Percentiles rank a stretch among this genome's conserved stretches.
Evolutionary conservation across 495 filamentous ascomycete genomes (phyloP).

Genomic region (Aspergillus hancockii): DNA sequence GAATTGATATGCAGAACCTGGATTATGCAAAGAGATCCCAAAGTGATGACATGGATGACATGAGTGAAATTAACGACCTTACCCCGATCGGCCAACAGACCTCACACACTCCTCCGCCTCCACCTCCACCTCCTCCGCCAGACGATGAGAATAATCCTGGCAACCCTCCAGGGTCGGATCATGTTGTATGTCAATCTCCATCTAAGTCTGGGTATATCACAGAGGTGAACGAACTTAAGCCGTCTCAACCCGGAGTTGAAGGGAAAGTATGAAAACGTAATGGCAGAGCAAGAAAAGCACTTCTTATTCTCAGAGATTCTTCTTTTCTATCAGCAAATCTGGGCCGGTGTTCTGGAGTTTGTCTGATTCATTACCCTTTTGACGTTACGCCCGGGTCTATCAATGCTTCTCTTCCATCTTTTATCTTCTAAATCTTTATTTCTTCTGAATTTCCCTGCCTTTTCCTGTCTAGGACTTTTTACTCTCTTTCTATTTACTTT

Average conservation of each 20-base stretch:
- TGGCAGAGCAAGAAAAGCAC: not conserved
- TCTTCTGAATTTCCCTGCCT: slow-evolving; percentile 9
- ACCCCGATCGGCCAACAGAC: slow-evolving; percentile 18
- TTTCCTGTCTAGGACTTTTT: slow-evolving; percentile 6
- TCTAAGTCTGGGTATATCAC: slow-evolving; percentile 7
- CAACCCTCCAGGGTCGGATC: not conserved
- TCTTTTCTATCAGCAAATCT: slow-evolving; percentile 6
- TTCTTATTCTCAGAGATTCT: not conserved
- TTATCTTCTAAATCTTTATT: slow-evolving; percentile 10
- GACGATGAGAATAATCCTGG: slow-evolving; percentile 9
- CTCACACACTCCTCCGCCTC: slow-evolving; percentile 20
- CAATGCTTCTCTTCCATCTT: not conserved
- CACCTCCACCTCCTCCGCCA: slow-evolving; percentile 20
- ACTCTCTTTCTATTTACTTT: slow-evolving; percentile 8
- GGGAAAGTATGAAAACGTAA: slow-evolving; percentile 24
- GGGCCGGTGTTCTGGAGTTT: slow-evolving; percentile 10
- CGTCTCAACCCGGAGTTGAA: slow-evolving; percentile 26
- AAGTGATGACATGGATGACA: slow-evolving; percentile 29
- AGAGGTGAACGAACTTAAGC: slow-evolving; percentile 13
- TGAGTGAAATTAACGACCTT: slow-evolving; percentile 23
- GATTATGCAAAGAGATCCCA: slow-evolving; percentile 12
- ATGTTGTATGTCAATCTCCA: not conserved
- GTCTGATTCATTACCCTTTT: slow-evolving; percentile 11
- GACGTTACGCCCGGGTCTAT: not conserved
- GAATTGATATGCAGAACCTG: slow-evolving; percentile 1